Base-by-base conservation (phyloP, 2,329 filamentous ascomycete species). In the Chaetomium sp. region DNA sequence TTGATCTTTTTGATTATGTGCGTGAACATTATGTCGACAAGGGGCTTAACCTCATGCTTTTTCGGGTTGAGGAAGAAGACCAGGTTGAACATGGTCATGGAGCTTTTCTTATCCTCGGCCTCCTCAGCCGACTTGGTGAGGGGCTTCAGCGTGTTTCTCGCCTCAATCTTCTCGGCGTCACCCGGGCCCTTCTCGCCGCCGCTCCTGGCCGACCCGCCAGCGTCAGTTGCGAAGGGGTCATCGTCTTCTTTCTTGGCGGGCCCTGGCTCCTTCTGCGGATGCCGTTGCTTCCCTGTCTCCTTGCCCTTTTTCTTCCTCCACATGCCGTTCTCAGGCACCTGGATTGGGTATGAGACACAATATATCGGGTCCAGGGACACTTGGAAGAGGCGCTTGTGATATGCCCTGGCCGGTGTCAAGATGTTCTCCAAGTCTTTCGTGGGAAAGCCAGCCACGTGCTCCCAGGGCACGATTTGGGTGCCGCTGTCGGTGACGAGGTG, bases 41-140 rank as follows among this genome's bases (percentile, higher is more conserved):
- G 73, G 81, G 85, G 82, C 63, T 91, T 90, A 69, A 90, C 88
- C 73, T 97, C 91, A 63, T 93, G 82, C 60, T 89, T 87, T 57
- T 89, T 89, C 3, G 93, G 91, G 70, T 92, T 90, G 69, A 97
- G 81, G 58, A 97, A 91, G 75, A 98, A 98, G 27, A 98, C 93
- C 12, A 97, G 85, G 75, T 97, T 96, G 78, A 99, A 99, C 94
- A 98, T 98, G 68, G 89, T 93, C 91, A 98, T 93, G 55, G 86
- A 86, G 69, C 84, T 86, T 70, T 82, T 81, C 74, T 91, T 88
- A 73, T 87, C 82, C 67, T 89, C 82, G 49, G 81, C 77, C 63
- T 84, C 83, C 58, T 81, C 80, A 55, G 74, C 75, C 33, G 74
- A 76, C 57, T 73, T 77, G n/a, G 65, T 75, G n/a, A n/a, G 74